Percentiles rank a stretch among this genome's conserved stretches.
These are phyloP conservation scores for Cladosporium sp. DNA, from an alignment of 2,329 filamentous ascomycete genomes.

Conservation along the genomic window DNA sequence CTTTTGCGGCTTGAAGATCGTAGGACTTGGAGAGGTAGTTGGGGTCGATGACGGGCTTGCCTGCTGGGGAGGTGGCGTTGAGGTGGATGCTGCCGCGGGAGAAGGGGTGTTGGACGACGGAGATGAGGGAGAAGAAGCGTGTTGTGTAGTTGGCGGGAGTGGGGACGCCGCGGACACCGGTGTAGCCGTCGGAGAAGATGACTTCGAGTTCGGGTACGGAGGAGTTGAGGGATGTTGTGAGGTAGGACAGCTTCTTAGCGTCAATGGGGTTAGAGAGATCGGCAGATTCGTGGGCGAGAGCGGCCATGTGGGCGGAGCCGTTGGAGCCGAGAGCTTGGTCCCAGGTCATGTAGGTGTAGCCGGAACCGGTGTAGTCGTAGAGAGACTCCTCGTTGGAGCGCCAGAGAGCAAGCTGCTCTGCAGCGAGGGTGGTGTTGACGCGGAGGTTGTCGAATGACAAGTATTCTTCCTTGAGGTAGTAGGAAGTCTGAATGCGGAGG, in stretches of 20 bases:
- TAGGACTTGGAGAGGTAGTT: constrained; percentile 25
- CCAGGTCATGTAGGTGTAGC: constrained; percentile 44
- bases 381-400: constrained; percentile 29
- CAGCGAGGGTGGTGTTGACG: constrained; percentile 32
- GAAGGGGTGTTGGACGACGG: constrained; percentile 47
- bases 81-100: constrained; percentile 42
- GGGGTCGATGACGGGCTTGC: constrained; percentile 26
- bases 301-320: constrained; percentile 24
- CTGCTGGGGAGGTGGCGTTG: constrained; percentile 17
- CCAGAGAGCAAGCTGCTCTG: constrained; percentile 37
- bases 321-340: constrained; percentile 32
- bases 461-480: constrained; percentile 29
- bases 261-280: constrained; percentile 24
- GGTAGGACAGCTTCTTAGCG: constrained; percentile 39
- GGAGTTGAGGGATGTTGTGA: constrained; percentile 29
- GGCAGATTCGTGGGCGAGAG: constrained; percentile 20
- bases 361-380: constrained; percentile 40
- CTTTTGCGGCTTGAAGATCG: constrained; percentile 24
- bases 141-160: constrained; percentile 27
- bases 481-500: constrained; percentile 24
- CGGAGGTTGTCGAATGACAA: constrained; percentile 32
- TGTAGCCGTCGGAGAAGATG: constrained; percentile 46
- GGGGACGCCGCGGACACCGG: constrained; percentile 38
- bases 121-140: constrained; percentile 54
- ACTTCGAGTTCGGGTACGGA: constrained; percentile 40